Base-by-base conservation (phyloP, 148 eudicot species). In the Selenicereus undatus region DNA sequence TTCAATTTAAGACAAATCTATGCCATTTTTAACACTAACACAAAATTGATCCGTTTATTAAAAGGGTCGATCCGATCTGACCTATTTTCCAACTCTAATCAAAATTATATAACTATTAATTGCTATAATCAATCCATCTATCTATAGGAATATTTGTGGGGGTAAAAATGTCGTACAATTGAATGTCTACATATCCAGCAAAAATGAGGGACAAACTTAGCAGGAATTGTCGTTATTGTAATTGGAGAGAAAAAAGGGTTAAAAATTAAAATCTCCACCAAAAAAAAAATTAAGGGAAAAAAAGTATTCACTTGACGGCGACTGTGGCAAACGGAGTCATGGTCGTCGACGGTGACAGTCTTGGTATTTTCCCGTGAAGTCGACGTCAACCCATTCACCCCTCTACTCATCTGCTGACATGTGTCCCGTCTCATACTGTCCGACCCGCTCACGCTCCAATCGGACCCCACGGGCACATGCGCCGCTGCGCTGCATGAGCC, bases 301-400 rank as follows among this genome's bases (percentile, higher is more conserved):
- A 51, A 12, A 21, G 79, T 78, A 30, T 4, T 24, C 10, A 66
- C 98, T 93, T 89, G 89, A 58, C 87, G 80, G 71, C 84, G 82
- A 71, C 91, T 90, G 56, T 90, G 97, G 80, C 88, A 85, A 71
- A 83, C 92, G 16, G 95, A 93, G 76, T 94, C 98, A 52, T 86
- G 89, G 12, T 85, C 93, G 21, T 93, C 93, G 39, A 83, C 81
- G 78, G 92, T 80, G 52, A 87, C 83, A 14, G 81, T 79, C 58
- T 78, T 85, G 22, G 93, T 93, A 76, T 90, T 89, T 54, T 76
- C 95, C 80, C 84, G 89, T 58, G 98, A 92, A 73, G 94, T 86
- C 4, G 90, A 82, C 0, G 89, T 83, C 65, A 84, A 74, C 27
- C 89, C 90, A 48, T 68, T 71, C 78, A 81, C 87, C 73, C 94